Percentiles rank a stretch among this genome's conserved stretches.
phyloP scores from a whole-genome alignment of 768 basidiomycete genomes.

The Lentinula guzmanii region DNA sequence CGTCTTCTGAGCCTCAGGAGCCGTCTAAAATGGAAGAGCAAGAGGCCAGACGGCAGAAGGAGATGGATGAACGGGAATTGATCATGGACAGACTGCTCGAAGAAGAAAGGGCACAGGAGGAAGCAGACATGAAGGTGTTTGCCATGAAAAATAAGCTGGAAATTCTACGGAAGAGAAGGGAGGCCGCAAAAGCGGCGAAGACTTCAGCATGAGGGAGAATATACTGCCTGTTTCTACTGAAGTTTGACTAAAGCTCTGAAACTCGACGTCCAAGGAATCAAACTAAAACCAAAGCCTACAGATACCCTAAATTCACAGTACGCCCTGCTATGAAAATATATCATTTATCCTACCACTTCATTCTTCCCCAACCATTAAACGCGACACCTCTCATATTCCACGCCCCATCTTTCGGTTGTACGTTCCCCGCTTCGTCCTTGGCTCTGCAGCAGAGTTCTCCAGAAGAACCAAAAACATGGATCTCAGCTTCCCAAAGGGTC shows the following conservation, averaged over 20 bases:
- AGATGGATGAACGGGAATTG: conserved; percentile 70
- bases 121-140: conserved; percentile 72
- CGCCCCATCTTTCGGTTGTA: conserved; percentile 40
- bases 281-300: neutral
- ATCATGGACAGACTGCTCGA: conserved; percentile 84
- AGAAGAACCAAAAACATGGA: conserved; percentile 26
- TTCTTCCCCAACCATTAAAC: conserved; percentile 42
- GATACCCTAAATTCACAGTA: neutral
- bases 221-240: neutral
- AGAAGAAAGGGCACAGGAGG: conserved; percentile 83
- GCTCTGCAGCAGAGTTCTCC: conserved; percentile 47
- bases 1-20: conserved; percentile 18
- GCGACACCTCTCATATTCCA: conserved; percentile 72
- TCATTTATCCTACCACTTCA: neutral
- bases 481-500: conserved; percentile 58
- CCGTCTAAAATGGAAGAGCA: conserved; percentile 36
- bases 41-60: conserved; percentile 41
- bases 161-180: conserved; percentile 43
- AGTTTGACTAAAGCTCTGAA: neutral
- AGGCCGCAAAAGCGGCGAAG: conserved; percentile 23
- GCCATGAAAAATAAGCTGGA: conserved; percentile 63
- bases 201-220: neutral
- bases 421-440: conserved; percentile 37
- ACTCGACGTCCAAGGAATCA: neutral
- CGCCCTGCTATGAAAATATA: too few species aligned